A percentile compares a stretch with the other conserved stretches of the same genome.
phyloP scores from a whole-genome alignment of 2,329 filamentous ascomycete species.

The Sclerotinia sclerotiorum region DNA sequence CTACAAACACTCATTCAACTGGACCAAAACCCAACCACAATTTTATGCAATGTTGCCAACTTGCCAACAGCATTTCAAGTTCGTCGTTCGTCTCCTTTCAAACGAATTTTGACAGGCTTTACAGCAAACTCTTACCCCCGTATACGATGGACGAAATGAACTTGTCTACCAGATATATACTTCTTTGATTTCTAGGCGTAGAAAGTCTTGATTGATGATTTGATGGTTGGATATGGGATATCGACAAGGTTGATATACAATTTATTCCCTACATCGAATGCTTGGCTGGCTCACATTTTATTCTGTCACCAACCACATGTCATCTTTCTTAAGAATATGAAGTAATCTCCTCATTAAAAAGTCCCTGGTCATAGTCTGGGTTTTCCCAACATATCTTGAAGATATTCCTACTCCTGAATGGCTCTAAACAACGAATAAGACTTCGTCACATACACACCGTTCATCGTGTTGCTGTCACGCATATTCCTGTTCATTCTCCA shows the following conservation, averaged over 20 bases:
- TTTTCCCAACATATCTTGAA: neutral
- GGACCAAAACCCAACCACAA: neutral
- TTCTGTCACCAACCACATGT: neutral
- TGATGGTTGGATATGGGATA: neutral
- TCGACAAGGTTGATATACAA: neutral
- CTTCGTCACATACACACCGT: neutral
- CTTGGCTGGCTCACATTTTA: neutral
- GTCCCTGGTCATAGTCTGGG: too few species aligned
- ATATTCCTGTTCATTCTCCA: neutral
- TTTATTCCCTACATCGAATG: neutral
- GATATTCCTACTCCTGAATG: neutral
- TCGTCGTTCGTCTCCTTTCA: neutral
- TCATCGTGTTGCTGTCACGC: slow-evolving; percentile 5
- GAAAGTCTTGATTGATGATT: neutral
- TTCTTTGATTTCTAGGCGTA: neutral
- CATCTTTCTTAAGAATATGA: neutral
- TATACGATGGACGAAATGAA: neutral
- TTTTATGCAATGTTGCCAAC: slow-evolving; percentile 12
- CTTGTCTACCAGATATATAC: neutral
- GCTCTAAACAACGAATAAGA: neutral
- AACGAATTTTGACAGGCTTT: neutral
- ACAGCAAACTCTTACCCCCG: neutral
- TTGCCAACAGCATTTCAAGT: neutral
- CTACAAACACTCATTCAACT: neutral
- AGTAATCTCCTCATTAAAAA: neutral